phyloP scores from a whole-genome alignment of 192 early-diverging fungal species.

The Funneliformis geosporum region DNA sequence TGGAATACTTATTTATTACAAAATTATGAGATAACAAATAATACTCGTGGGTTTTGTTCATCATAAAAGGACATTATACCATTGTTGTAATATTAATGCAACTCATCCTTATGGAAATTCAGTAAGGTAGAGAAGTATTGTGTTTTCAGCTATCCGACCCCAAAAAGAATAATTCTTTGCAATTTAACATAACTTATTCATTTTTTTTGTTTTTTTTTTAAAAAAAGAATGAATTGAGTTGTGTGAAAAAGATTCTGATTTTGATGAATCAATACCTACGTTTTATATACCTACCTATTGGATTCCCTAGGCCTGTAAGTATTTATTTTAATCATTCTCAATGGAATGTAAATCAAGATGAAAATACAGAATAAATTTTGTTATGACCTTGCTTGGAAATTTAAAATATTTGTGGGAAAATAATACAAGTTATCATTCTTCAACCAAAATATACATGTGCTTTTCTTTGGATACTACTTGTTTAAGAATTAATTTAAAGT shows the following conservation, averaged over 20 bases:
- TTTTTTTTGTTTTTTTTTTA: background rate
- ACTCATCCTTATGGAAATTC: slow-evolving; percentile 59
- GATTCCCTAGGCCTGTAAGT: slow-evolving; percentile 51
- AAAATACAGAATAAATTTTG: slow-evolving; percentile 46
- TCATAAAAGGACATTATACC: slow-evolving; percentile 29
- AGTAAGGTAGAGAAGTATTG: slow-evolving; percentile 37
- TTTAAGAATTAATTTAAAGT: slow-evolving; percentile 57
- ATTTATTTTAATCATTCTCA: slow-evolving; percentile 51
- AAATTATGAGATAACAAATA: background rate
- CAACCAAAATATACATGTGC: slow-evolving; percentile 54
- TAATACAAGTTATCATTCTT: slow-evolving; percentile 66
- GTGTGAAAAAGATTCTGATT: slow-evolving; percentile 47
- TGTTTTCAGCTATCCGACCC: slow-evolving; percentile 50
- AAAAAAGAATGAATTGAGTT: slow-evolving; percentile 24
- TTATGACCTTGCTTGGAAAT: slow-evolving; percentile 68
- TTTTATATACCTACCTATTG: slow-evolving; percentile 59
- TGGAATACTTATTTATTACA: slow-evolving; percentile 35
- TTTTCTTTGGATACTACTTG: slow-evolving; percentile 59
- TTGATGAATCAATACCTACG: slow-evolving; percentile 23
- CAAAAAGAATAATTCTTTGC: too few relatives aligned
- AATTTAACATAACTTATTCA: background rate
- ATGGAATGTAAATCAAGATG: slow-evolving; percentile 34
- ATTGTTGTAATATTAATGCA: slow-evolving; percentile 61
- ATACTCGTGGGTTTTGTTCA: slow-evolving; percentile 37
- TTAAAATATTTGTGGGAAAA: slow-evolving; percentile 72